Percentiles rank a stretch among this genome's conserved stretches.
Evolutionary conservation across 2,329 filamentous ascomycete species (phyloP).

Genomic region (Xylaria sp.): DNA sequence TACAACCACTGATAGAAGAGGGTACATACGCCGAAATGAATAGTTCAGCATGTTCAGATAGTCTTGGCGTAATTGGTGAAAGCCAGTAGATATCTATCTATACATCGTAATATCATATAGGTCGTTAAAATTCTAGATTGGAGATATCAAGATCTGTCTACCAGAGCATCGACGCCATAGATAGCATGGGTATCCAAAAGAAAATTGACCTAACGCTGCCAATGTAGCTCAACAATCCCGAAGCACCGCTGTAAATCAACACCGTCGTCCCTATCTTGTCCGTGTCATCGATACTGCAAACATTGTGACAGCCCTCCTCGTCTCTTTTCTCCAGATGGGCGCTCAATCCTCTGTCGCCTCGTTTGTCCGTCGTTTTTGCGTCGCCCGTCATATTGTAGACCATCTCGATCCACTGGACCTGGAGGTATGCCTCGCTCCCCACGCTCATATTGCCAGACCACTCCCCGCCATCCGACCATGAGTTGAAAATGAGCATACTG

Average conservation of each 20-base stretch:
- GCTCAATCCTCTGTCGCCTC: neutral
- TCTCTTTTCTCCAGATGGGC: conserved; percentile 19
- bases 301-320: conserved; percentile 28
- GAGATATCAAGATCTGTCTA: conserved; percentile 4
- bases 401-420: conserved; percentile 66
- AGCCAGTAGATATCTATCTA: neutral
- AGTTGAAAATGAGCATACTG: conserved; percentile 58
- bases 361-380: conserved; percentile 17
- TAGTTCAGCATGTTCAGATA: too few species aligned
- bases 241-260: conserved; percentile 34
- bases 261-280: conserved; percentile 44
- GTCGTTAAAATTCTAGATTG: neutral
- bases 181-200: conserved; percentile 30
- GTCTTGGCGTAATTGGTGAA: too few species aligned
- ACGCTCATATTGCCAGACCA: conserved; percentile 63
- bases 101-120: neutral
- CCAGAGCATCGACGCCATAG: conserved; percentile 24
- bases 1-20: too few species aligned
- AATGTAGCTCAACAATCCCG: conserved; percentile 23
- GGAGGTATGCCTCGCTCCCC: conserved; percentile 53
- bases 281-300: conserved; percentile 43
- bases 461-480: conserved; percentile 62
- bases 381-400: conserved; percentile 51
- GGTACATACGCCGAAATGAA: too few species aligned
- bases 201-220: conserved; percentile 20